Evolutionary conservation across 1,284 basidiomycete species (phyloP), one percentile per base, ranked within the genome.

Genomic region (Rhodotorula sp.): DNA sequence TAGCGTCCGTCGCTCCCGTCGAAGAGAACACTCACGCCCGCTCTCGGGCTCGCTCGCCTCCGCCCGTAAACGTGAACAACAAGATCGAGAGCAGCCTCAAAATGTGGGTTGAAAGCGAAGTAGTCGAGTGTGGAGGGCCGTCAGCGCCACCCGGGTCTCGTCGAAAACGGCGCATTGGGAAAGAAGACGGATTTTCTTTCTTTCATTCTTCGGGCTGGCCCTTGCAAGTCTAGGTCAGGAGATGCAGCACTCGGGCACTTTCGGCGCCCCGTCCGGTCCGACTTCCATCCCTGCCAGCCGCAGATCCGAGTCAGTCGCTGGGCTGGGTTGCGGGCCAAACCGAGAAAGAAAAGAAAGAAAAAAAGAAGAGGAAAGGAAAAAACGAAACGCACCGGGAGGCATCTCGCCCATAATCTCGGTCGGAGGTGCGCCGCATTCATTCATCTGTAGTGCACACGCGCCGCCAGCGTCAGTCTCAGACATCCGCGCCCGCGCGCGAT

Each of bases 371-470:
- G 22, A 14, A 29, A 20, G 15, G 12, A 56, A 49, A 51, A 49
- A 54, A 17, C 17, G 51, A 6, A 51, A 82, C 62, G 55, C 37
- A 29, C 89, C 92, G 6, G 91, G 86, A 0, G 94, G 94, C 75
- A 97, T 84, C 7, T 91, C 88, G 3, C 95, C 95, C 87, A 96
- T 92, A 66, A 98, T 87, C 79, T 95, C 92, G 62, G 87, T 81
- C 0, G 95, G 95, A 0, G 95, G 95, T 18, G 91, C 87, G 4
- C 95, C 95, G 69, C 89, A 85, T 45, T 85, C 84, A 84, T 95
- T 92, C 86, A 95, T 87, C 89, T 93, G 56, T 54, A 18, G 22
- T 15, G 22, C 3, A 49, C 10, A 4, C 29, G 22, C 20, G 30
- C 20, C 4, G 37, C n/a, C 24, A 4, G 6, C 4, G 22, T 22